Evolutionary conservation across 306 rosid species (phyloP).

Genomic region (Cicer arietinum): DNA sequence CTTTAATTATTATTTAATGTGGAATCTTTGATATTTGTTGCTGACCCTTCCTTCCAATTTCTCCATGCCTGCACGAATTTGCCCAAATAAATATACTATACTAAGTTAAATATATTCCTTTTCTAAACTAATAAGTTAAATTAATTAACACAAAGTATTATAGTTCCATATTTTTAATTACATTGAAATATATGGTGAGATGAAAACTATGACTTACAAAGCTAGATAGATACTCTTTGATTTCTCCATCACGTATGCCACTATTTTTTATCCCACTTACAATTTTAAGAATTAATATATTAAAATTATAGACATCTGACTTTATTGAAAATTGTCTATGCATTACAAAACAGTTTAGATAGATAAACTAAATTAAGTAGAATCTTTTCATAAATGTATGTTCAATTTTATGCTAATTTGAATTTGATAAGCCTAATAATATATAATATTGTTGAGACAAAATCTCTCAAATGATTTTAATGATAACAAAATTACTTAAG

Average conservation of each 20-base stretch:
- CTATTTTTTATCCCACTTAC: slow-evolving; percentile 49
- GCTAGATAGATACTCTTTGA: slow-evolving; percentile 27
- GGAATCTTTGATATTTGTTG: background rate
- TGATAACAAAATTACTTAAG: too few species aligned
- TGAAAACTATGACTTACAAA: slow-evolving; percentile 47
- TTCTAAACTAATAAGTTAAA: background rate
- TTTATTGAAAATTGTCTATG: slow-evolving; percentile 52
- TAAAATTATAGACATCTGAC: slow-evolving; percentile 58
- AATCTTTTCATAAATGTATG: background rate
- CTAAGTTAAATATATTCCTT: background rate
- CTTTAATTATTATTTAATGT: background rate
- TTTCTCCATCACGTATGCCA: slow-evolving; percentile 4
- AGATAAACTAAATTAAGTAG: background rate
- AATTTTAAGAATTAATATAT: slow-evolving; percentile 56
- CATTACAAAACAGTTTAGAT: background rate
- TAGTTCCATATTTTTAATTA: too few species aligned
- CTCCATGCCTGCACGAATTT: slow-evolving; percentile 22
- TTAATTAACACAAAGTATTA: background rate
- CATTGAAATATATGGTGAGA: background rate
- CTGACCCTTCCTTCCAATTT: slow-evolving; percentile 12
- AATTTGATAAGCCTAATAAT: background rate
- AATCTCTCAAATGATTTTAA: too few species aligned
- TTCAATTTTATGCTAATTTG: background rate
- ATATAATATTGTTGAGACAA: too few species aligned
- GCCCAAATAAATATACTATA: background rate